These are phyloP conservation scores for Piromyces finnis DNA, from an alignment of 192 early-diverging fungal species.

Conservation along the genomic window DNA sequence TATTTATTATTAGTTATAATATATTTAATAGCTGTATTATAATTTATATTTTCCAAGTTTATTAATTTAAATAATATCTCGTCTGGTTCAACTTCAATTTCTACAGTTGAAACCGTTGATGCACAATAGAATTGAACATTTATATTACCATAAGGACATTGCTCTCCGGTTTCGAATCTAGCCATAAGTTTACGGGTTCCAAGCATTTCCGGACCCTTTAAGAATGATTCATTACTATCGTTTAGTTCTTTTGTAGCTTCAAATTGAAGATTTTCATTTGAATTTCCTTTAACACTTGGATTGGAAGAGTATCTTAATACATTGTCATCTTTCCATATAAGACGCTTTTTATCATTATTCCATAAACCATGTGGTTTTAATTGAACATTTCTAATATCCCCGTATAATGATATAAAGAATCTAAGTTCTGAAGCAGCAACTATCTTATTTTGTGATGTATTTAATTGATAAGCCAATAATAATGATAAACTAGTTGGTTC, in stretches of 20 bases:
- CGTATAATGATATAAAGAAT: background rate
- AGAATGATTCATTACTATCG: background rate
- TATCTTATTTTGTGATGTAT: background rate
- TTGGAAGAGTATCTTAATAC: background rate
- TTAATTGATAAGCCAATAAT: background rate
- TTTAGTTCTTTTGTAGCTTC: background rate
- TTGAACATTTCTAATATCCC: background rate
- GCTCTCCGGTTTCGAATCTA: background rate
- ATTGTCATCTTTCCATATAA: background rate
- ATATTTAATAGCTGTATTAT: background rate
- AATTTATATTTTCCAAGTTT: background rate
- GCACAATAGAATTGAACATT: background rate
- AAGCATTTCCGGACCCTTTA: background rate
- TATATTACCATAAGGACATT: background rate
- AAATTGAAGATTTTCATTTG: background rate
- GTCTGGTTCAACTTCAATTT: background rate
- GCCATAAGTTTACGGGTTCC: background rate
- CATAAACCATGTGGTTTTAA: background rate
- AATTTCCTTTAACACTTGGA: background rate
- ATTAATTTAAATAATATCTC: background rate
- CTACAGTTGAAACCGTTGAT: background rate
- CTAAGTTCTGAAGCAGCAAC: background rate
- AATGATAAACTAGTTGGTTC: background rate
- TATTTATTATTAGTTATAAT: background rate
- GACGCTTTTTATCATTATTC: background rate